Evolutionary conservation across 129 eudicot species (phyloP).

Genomic region (Apium graveolens): DNA sequence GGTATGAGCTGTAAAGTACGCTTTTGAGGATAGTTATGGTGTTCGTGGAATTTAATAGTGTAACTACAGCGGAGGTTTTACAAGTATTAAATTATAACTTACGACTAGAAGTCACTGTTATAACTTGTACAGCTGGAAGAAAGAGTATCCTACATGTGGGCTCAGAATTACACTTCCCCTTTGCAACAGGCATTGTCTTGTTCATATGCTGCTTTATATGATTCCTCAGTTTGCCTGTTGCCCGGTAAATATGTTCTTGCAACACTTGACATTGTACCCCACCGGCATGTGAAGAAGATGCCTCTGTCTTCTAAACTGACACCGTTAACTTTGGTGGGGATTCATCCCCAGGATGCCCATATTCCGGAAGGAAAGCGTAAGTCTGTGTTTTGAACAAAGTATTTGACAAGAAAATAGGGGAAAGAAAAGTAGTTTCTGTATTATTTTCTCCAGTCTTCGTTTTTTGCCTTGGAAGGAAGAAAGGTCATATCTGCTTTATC

Average conservation of each 20-base stretch:
- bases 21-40: neutral
- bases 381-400: neutral
- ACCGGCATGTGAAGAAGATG: neutral
- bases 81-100: conserved; percentile 59
- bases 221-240: conserved; percentile 1
- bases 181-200: conserved; percentile 43
- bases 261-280: neutral
- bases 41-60: neutral
- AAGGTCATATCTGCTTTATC: neutral
- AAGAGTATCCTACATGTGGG: conserved; percentile 66
- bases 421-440: neutral
- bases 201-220: conserved; percentile 51
- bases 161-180: conserved; percentile 62
- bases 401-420: neutral
- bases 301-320: neutral
- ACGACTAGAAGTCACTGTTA: conserved; percentile 52
- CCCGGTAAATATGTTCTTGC: neutral
- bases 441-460: neutral
- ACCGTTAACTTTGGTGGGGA: neutral
- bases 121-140: conserved; percentile 52
- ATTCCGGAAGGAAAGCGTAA: neutral
- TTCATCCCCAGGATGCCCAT: neutral
- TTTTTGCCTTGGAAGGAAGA: neutral
- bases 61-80: neutral
- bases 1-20: neutral